Percentiles rank a stretch among this genome's conserved stretches.
phyloP scores from a whole-genome alignment of 176 grass and related monocot genomes.

The Phyllostachys edulis region DNA sequence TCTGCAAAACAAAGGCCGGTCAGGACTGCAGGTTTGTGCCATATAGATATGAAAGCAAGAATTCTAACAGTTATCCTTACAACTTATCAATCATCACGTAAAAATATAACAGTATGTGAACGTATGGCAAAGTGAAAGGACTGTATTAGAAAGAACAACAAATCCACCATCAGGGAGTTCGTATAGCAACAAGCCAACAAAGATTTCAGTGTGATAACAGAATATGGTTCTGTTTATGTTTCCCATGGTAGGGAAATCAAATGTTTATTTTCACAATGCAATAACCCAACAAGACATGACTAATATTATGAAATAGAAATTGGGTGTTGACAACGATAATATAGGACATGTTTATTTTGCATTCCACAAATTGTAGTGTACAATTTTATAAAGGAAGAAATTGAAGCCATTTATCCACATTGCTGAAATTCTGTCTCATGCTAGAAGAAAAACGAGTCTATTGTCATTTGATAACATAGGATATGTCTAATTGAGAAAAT shows the following conservation, averaged over 20 bases:
- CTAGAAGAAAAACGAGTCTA: neutral
- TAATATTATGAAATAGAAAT: constrained; percentile 27
- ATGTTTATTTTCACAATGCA: constrained; percentile 20
- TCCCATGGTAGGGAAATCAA: neutral
- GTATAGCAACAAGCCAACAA: neutral
- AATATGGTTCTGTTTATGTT: constrained; percentile 15
- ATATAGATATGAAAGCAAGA: constrained; percentile 7
- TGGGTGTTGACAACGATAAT: neutral
- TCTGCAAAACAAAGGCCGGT: constrained; percentile 46
- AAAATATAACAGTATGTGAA: neutral
- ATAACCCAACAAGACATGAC: neutral
- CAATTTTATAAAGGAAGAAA: neutral
- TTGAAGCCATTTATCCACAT: neutral
- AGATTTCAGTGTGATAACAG: neutral
- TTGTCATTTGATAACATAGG: constrained; percentile 11
- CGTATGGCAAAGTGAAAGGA: neutral
- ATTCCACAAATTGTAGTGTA: neutral
- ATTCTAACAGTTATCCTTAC: constrained; percentile 15
- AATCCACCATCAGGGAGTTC: neutral
- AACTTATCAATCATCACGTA: constrained; percentile 28
- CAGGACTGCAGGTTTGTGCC: neutral
- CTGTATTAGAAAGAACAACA: constrained; percentile 4
- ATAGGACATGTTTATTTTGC: constrained; percentile 4
- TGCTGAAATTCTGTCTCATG: neutral
- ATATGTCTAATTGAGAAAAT: constrained; percentile 33